These are phyloP conservation scores for Waitea zeae DNA, from an alignment of 1,284 basidiomycete genomes.

Conservation along the genomic window DNA sequence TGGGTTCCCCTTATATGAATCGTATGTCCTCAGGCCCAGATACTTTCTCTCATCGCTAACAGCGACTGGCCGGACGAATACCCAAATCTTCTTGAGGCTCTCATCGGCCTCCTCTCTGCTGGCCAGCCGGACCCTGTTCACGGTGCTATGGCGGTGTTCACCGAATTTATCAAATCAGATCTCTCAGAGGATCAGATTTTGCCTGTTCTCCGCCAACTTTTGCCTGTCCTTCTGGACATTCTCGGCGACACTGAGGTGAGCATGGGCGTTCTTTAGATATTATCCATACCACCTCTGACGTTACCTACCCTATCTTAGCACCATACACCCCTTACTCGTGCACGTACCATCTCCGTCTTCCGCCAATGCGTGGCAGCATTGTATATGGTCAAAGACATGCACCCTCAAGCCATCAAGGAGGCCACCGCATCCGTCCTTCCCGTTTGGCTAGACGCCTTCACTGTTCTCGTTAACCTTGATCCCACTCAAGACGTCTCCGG, in stretches of 20 bases:
- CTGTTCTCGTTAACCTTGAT: slow-evolving; percentile 53
- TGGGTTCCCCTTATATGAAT: slow-evolving; percentile 2
- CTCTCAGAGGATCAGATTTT: slow-evolving; percentile 85
- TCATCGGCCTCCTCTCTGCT: slow-evolving; percentile 62
- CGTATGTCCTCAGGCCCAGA: slow-evolving; percentile 61
- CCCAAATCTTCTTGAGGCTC: slow-evolving; percentile 55
- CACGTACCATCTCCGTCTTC: slow-evolving; percentile 79
- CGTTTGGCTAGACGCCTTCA: slow-evolving; percentile 79
- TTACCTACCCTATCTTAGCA: slow-evolving; percentile 20
- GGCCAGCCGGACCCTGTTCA: slow-evolving; percentile 62
- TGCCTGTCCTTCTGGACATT: slow-evolving; percentile 76
- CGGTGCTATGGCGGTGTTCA: slow-evolving; percentile 89
- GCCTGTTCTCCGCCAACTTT: slow-evolving; percentile 68
- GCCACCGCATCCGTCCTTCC: slow-evolving; percentile 72
- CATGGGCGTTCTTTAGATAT: slow-evolving; percentile 3
- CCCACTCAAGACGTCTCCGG: slow-evolving; percentile 36
- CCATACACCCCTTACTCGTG: slow-evolving; percentile 65
- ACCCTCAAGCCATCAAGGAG: slow-evolving; percentile 73
- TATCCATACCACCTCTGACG: no score
- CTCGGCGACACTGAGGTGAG: slow-evolving; percentile 58
- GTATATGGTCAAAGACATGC: slow-evolving; percentile 88
- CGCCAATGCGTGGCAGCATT: slow-evolving; percentile 79
- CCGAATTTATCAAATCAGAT: slow-evolving; percentile 83
- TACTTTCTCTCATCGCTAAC: slow-evolving; percentile 70
- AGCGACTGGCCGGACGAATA: slow-evolving; percentile 94